A percentile compares a stretch with the other conserved stretches of the same genome.
Conservation (phyloP, 2,329 filamentous ascomycete species). For the Pyricularia sp. region DNA sequence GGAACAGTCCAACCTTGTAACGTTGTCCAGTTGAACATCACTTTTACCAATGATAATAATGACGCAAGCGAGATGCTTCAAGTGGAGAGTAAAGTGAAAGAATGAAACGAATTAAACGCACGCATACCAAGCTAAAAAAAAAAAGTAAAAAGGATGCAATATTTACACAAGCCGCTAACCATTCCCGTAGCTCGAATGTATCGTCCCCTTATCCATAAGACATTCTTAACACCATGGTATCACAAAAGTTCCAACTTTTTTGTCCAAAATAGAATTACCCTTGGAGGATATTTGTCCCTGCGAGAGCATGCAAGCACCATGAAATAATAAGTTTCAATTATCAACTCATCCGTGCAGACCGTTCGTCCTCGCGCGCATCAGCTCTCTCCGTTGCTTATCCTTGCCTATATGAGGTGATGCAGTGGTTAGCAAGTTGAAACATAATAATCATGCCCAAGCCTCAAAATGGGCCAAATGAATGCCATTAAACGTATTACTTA, state of each 20-base stretch:
- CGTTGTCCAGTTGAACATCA: background rate
- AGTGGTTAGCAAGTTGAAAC: constrained; percentile 23
- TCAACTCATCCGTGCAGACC: constrained; percentile 32
- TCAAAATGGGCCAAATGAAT: background rate
- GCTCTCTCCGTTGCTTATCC: constrained; percentile 55
- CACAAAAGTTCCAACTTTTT: background rate
- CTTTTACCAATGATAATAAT: background rate
- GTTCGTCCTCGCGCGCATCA: constrained; percentile 55
- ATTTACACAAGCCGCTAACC: background rate
- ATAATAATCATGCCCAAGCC: background rate
- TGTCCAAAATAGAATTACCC: background rate
- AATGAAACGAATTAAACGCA: background rate
- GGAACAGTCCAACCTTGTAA: background rate
- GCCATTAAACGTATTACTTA: constrained; percentile 29
- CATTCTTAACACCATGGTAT: constrained; percentile 1
- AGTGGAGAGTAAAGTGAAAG: background rate
- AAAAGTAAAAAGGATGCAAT: background rate
- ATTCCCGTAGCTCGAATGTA: background rate
- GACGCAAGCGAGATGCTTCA: background rate
- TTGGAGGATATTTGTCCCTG: background rate
- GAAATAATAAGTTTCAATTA: background rate
- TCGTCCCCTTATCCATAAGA: background rate
- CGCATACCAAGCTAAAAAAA: background rate
- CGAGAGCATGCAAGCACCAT: background rate
- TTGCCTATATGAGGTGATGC: constrained; percentile 38